Base-by-base conservation (phyloP, 768 basidiomycete genomes). In the Clathrus columnatus region DNA sequence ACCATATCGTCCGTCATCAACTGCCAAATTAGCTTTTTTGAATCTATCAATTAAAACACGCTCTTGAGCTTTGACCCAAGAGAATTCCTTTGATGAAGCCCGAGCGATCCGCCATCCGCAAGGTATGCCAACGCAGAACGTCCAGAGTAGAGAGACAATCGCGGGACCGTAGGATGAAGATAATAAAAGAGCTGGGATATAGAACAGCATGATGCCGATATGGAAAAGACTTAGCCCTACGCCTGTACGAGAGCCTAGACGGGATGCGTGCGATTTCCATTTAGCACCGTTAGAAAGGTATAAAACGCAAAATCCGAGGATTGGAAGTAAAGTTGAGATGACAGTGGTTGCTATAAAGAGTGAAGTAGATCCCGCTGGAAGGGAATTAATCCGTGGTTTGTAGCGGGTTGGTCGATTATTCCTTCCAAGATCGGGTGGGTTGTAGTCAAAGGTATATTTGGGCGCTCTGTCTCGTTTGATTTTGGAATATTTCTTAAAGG, bases 391-490 rank as follows among this genome's bases (percentile, higher is more conserved):
- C 8, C 54, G 54, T 2, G 54, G 54, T 55, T 27, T 47, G 45
- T 47, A 20, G 10, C 27, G 27, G 24, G 21, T 45, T n/a, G 44
- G 17, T 6, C 54, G 54, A 10, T n/a, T 48, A 11, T n/a, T 48
- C 43, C 32, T 55, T 24, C 43, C 43, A 2, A 48, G 17, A 4
- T 26, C 23, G 26, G 54, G 54, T 4, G 54, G 54, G 7, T 43
- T 55, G 41, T 55, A 55, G 21, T 55, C 54, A 5, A 47, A 32
- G 42, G 45, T 55, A 48, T 55, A 55, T 24, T 21, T 30, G 10
- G 54, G 54, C 17, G 54, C 54, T 30, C 20, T 55, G 29, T 55
- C 54, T 20, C 54, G 54, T 30, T 55, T 55, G 17, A 55, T 55
- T 29, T 29, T 55, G 45, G 54, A 55, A 21, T 55, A 55, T 36